Evolutionary conservation across 2,329 filamentous ascomycete species (phyloP).

Genomic region (Nothomitra cinnamomea): DNA sequence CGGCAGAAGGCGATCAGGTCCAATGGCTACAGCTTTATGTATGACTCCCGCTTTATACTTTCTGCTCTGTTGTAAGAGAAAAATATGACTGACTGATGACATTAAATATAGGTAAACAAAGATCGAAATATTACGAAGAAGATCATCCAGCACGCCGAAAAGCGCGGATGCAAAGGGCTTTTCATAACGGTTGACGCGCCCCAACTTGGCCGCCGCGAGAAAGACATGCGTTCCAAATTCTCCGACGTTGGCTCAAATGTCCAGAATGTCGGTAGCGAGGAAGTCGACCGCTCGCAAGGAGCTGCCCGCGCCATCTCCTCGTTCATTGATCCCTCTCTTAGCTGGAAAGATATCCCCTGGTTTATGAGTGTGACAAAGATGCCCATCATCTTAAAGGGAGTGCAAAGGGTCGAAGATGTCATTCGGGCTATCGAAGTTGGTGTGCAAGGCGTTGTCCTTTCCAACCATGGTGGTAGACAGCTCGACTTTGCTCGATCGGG

Average conservation of each 20-base stretch:
- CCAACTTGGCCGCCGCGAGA: constrained; percentile 84
- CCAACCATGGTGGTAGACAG: constrained; percentile 90
- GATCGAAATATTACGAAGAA: constrained; percentile 76
- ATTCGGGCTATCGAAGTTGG: constrained; percentile 67
- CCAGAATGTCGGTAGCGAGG: constrained; percentile 47
- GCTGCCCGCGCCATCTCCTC: constrained; percentile 87
- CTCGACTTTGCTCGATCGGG: constrained; percentile 81
- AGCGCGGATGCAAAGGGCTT: constrained; percentile 78
- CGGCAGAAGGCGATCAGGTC: constrained; percentile 57
- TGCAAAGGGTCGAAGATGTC: constrained; percentile 92
- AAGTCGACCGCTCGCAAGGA: constrained; percentile 75
- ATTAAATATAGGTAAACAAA: constrained; percentile 50
- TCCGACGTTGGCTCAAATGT: constrained; percentile 69
- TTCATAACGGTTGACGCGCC: constrained; percentile 98
- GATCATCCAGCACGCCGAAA: constrained; percentile 84
- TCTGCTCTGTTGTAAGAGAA: background rate
- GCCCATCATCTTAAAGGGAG: constrained; percentile 91
- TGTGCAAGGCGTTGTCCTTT: constrained; percentile 79
- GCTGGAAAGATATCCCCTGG: constrained; percentile 91
- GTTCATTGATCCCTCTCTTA: constrained; percentile 90
- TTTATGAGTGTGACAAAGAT: constrained; percentile 80
- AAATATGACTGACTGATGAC: background rate
- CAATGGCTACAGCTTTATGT: constrained; percentile 94
- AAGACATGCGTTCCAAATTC: constrained; percentile 94
- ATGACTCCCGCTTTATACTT: background rate